A percentile compares a stretch with the other conserved stretches of the same genome.
phyloP scores from a whole-genome alignment of 202 grass and related monocot genomes.

The Zizania palustris region DNA sequence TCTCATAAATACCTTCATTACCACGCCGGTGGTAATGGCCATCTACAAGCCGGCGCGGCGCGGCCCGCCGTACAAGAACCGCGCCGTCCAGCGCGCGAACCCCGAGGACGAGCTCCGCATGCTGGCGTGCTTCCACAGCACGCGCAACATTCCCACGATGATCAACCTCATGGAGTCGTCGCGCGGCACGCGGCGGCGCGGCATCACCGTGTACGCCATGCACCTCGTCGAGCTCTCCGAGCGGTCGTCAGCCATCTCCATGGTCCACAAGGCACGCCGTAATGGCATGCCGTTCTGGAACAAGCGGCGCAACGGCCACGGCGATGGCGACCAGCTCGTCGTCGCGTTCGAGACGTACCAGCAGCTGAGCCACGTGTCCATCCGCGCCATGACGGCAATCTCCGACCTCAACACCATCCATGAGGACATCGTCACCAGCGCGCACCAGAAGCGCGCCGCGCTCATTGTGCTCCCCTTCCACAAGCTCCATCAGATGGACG shows the following conservation, averaged over 20 bases:
- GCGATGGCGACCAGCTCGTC: constrained; percentile 41
- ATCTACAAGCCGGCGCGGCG: constrained; percentile 53
- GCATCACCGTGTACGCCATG: constrained; percentile 61
- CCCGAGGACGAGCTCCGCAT: constrained; percentile 55
- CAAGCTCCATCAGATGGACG: constrained; percentile 62
- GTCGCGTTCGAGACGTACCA: constrained; percentile 69
- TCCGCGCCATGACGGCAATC: constrained; percentile 74
- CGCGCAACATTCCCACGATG: constrained; percentile 63
- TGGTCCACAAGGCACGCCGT: constrained; percentile 65
- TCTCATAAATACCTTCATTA: constrained; percentile 64
- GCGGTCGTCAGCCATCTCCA: constrained; percentile 58
- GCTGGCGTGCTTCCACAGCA: constrained; percentile 69
- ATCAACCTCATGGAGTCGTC: constrained; percentile 66
- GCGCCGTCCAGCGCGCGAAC: constrained; percentile 40
- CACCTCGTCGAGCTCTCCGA: constrained; percentile 70
- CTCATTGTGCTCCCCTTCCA: constrained; percentile 71
- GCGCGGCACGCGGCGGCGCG: constrained; percentile 43
- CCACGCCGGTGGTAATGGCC: constrained; percentile 58
- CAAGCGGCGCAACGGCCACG: constrained; percentile 28
- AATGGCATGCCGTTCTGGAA: constrained; percentile 79
- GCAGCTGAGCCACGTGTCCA: constrained; percentile 55
- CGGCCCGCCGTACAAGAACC: constrained; percentile 48
- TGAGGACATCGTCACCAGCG: constrained; percentile 60
- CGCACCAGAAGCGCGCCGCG: constrained; percentile 55
- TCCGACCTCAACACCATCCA: constrained; percentile 82